These are phyloP conservation scores for Betula pendula DNA, from an alignment of 306 rosid species.

Conservation along the genomic window DNA sequence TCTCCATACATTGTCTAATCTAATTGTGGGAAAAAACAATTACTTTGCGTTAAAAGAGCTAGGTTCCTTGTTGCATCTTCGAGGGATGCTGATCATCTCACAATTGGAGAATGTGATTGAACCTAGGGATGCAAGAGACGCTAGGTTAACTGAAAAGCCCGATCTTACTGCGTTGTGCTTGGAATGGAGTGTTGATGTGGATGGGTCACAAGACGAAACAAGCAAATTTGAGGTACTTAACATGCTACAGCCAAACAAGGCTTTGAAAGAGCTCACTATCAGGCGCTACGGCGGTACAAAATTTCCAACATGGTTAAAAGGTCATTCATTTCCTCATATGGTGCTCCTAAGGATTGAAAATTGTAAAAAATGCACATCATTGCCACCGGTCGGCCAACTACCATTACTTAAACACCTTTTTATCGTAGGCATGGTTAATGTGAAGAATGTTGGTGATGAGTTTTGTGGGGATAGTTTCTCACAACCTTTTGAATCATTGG, in stretches of 20 bases:
- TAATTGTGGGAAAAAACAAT: not conserved
- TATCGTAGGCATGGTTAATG: not conserved
- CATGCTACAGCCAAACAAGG: not conserved
- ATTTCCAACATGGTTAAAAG: constrained; percentile 14
- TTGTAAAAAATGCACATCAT: constrained; percentile 1
- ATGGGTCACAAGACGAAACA: not conserved
- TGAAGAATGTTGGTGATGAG: constrained; percentile 3
- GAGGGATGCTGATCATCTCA: not conserved
- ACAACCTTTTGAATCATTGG: not conserved
- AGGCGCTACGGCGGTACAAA: not conserved
- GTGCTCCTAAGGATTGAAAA: not conserved
- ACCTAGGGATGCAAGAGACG: not conserved
- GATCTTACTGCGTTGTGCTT: not conserved
- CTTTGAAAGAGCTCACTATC: not conserved
- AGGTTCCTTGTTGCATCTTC: not conserved
- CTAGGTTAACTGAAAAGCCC: not conserved
- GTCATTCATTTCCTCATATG: constrained; percentile 1
- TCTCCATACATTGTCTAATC: not conserved
- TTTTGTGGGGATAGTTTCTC: constrained; percentile 6
- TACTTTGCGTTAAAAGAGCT: not conserved
- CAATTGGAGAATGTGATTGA: constrained; percentile 5
- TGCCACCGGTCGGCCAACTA: constrained; percentile 10
- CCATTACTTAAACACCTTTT: not conserved
- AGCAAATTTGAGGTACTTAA: not conserved
- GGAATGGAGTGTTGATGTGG: not conserved